These are phyloP conservation scores for Cucumis melo DNA, from an alignment of 306 rosid species.

Conservation along the genomic window DNA sequence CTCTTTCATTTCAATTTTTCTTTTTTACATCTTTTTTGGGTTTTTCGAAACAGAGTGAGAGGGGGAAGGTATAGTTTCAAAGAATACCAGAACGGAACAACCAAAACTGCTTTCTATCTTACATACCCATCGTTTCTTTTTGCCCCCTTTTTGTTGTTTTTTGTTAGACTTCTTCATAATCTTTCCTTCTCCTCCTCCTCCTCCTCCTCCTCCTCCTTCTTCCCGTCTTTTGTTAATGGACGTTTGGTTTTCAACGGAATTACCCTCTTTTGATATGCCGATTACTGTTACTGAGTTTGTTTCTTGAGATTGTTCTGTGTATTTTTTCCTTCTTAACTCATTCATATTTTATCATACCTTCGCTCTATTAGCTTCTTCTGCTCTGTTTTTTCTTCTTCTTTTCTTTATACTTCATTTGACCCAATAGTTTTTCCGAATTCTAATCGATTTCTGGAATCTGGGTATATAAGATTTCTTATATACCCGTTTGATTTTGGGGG, in stretches of 20 bases:
- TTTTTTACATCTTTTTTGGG: not conserved
- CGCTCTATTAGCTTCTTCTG: not conserved
- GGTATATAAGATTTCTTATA: not conserved
- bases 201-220: not conserved
- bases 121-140: not conserved
- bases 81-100: not conserved
- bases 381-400: not conserved
- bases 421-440: not conserved
- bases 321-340: not conserved
- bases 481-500: conserved; percentile 20
- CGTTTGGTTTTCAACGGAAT: conserved; percentile 37
- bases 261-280: conserved; percentile 13
- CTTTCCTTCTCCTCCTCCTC: not conserved
- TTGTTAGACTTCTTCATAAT: not conserved
- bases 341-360: not conserved
- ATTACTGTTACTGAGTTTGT: conserved; percentile 18
- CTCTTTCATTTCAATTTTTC: not conserved
- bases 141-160: not conserved
- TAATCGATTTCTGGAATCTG: conserved; percentile 1
- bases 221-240: conserved; percentile 8
- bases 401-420: not conserved
- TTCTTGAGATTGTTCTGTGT: conserved; percentile 16
- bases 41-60: not conserved
- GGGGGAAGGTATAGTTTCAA: not conserved
- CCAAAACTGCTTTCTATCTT: not conserved